These are phyloP conservation scores for Apiotrichum brassicae DNA, from an alignment of 1,284 basidiomycete species.

Conservation along the genomic window DNA sequence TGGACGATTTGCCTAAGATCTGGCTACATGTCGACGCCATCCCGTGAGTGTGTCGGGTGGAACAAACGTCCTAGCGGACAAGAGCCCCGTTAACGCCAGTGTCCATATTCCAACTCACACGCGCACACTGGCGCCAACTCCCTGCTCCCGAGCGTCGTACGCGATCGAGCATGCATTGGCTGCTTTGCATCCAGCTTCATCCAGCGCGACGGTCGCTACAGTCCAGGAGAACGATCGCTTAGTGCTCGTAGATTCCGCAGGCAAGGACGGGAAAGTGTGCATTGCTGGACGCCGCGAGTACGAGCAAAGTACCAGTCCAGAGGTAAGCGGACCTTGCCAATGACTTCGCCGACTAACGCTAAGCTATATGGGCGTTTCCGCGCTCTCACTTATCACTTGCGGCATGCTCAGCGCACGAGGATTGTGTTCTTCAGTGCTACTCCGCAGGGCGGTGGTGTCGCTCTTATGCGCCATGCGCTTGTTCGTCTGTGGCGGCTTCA, in stretches of 20 bases:
- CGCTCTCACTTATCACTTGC: conserved; percentile 69
- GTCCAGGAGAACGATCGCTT: background rate
- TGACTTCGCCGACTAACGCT: background rate
- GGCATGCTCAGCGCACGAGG: conserved; percentile 60
- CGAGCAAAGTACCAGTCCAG: conserved; percentile 31
- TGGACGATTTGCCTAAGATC: conserved; percentile 13
- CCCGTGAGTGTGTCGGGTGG: conserved; percentile 23
- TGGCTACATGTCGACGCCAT: conserved; percentile 40
- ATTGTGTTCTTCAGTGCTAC: conserved; percentile 85
- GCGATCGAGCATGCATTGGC: background rate
- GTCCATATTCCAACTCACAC: conserved; percentile 34
- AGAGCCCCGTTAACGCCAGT: conserved; percentile 19
- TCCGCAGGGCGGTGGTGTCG: conserved; percentile 86
- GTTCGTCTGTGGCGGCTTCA: conserved; percentile 70
- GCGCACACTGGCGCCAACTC: conserved; percentile 35
- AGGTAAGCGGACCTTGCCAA: conserved; percentile 19
- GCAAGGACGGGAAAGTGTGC: conserved; percentile 28
- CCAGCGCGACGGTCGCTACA: background rate
- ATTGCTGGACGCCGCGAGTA: conserved; percentile 29
- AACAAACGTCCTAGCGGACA: too few species aligned
- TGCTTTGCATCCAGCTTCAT: background rate
- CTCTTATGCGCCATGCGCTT: conserved; percentile 81
- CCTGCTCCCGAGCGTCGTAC: background rate
- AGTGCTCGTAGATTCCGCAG: conserved; percentile 39
- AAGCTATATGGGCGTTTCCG: conserved; percentile 47